Conservation (phyloP, 352 stramenopile species). For the Globisporangium ultimum region DNA sequence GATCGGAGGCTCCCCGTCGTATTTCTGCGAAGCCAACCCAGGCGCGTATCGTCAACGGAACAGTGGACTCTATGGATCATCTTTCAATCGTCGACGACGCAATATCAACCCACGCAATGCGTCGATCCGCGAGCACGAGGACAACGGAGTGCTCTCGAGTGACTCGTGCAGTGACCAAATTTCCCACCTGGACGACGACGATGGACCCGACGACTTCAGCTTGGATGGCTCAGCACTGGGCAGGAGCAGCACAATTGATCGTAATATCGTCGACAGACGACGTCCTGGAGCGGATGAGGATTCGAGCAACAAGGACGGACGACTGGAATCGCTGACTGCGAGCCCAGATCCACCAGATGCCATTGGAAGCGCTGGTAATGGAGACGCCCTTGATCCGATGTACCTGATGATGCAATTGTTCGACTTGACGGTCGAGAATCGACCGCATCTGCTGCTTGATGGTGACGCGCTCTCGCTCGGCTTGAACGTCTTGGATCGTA, state of each 20-base stretch:
- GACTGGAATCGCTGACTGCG: too few species aligned
- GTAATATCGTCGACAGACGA: not conserved
- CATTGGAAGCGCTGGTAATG: not conserved
- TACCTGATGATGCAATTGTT: slow-evolving; percentile 86
- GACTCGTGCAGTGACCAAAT: not conserved
- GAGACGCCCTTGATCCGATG: slow-evolving; percentile 39
- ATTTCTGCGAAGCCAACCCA: slow-evolving; percentile 61
- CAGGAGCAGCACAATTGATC: not conserved
- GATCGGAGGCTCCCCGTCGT: slow-evolving; percentile 73
- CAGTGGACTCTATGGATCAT: too few species aligned
- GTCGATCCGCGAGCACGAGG: not conserved
- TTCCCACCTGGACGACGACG: slow-evolving; percentile 4
- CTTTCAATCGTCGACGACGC: too few species aligned
- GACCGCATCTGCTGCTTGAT: slow-evolving; percentile 58
- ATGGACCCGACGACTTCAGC: slow-evolving; percentile 16
- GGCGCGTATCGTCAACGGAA: slow-evolving; percentile 2
- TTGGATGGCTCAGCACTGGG: slow-evolving; percentile 11
- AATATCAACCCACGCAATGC: not conserved
- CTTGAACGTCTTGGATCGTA: slow-evolving; percentile 77
- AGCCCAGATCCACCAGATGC: too few species aligned
- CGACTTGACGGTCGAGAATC: slow-evolving; percentile 49
- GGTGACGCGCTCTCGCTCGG: slow-evolving; percentile 51
- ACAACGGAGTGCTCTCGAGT: not conserved
- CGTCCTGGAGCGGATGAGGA: too few species aligned
- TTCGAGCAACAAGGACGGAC: not conserved